A percentile compares a stretch with the other conserved stretches of the same genome.
Evolutionary conservation across 2,329 filamentous ascomycete species (phyloP).

Genomic region (Nakataea oryzae): DNA sequence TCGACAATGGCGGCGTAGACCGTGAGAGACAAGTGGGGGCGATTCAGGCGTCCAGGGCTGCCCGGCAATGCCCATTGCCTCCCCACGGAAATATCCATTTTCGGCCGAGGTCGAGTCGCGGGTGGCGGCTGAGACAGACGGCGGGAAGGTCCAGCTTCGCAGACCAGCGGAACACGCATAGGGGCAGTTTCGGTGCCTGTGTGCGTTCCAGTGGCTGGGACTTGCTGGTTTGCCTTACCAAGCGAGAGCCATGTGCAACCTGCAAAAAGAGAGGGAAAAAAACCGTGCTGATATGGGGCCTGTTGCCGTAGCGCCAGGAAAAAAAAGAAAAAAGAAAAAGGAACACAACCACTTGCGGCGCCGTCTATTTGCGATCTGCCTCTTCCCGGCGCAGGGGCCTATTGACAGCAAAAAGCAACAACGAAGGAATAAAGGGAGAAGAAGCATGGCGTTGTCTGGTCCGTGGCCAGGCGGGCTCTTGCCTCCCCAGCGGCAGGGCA

Average conservation of each 20-base stretch:
- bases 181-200: no score
- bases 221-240: not conserved
- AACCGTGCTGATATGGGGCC: not conserved
- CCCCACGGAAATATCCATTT: not conserved
- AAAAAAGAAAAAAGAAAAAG: not conserved
- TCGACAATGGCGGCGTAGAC: not conserved
- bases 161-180: no score
- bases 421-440: not conserved
- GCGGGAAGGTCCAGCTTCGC: not conserved
- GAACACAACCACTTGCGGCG: not conserved
- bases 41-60: not conserved
- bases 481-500: no score
- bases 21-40: not conserved
- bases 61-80: not conserved
- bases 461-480: not conserved
- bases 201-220: no score
- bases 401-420: no score
- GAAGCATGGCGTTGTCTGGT: not conserved
- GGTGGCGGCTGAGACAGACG: not conserved
- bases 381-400: not conserved
- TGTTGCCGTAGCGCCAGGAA: not conserved
- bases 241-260: not conserved
- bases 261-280: no score
- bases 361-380: not conserved
- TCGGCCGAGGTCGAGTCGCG: not conserved